These are phyloP conservation scores for Phoenix dactylifera DNA, from an alignment of 176 grass and related monocot genomes.

Conservation along the genomic window DNA sequence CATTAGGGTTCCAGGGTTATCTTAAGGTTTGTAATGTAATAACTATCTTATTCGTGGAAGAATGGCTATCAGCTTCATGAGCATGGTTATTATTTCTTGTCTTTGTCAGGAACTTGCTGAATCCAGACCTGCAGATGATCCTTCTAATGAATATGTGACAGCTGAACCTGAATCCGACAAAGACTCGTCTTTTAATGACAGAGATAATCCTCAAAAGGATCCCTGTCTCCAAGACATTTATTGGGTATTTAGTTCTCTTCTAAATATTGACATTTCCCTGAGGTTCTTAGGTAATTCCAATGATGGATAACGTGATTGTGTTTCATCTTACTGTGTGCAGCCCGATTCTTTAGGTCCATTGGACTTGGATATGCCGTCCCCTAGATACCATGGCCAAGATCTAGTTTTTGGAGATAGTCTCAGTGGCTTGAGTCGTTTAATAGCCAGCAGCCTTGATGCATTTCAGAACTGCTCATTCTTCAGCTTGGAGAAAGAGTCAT, in stretches of 20 bases:
- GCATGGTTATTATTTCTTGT: slow-evolving; percentile 21
- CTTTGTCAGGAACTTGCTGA: slow-evolving; percentile 53
- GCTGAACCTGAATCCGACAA: slow-evolving; percentile 22
- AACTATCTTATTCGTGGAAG: slow-evolving; percentile 18
- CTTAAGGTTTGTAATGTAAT: slow-evolving; percentile 54
- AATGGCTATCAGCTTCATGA: slow-evolving; percentile 9
- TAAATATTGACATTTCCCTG: too few species aligned
- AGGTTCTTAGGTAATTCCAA: neutral
- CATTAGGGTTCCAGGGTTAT: slow-evolving; percentile 45
- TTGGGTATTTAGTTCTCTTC: slow-evolving; percentile 51
- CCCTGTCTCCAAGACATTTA: slow-evolving; percentile 54
- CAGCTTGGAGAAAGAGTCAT: slow-evolving; percentile 33
- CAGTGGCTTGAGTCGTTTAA: slow-evolving; percentile 68
- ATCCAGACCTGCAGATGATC: slow-evolving; percentile 37
- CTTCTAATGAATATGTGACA: neutral
- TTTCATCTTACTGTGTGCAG: slow-evolving; percentile 31
- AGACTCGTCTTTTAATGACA: slow-evolving; percentile 17
- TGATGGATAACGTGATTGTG: neutral
- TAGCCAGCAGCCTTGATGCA: slow-evolving; percentile 75
- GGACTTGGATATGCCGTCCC: slow-evolving; percentile 53
- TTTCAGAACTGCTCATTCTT: slow-evolving; percentile 75
- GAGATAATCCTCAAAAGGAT: slow-evolving; percentile 29
- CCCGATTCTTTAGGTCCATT: slow-evolving; percentile 87
- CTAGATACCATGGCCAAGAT: slow-evolving; percentile 50
- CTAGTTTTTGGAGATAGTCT: slow-evolving; percentile 58